These are phyloP conservation scores for Boletellus sp. DNA, from an alignment of 1,284 basidiomycete genomes.

Conservation along the genomic window DNA sequence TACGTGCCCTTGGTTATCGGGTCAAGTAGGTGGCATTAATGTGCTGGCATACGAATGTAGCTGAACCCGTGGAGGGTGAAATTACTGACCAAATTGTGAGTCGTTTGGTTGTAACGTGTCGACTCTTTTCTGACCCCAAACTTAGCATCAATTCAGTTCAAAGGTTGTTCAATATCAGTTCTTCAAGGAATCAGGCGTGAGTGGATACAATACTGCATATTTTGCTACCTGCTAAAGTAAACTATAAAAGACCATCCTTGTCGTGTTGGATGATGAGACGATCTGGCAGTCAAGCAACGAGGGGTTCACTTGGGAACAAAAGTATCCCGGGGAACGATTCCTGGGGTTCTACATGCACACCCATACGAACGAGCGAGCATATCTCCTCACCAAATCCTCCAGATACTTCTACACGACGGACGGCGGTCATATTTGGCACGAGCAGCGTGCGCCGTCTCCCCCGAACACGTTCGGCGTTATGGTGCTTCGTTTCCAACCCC, in stretches of 20 bases:
- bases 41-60: slow-evolving; percentile 32
- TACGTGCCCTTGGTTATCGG: slow-evolving; percentile 22
- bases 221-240: slow-evolving; percentile 7
- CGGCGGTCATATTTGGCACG: slow-evolving; percentile 74
- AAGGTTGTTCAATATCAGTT: slow-evolving; percentile 78
- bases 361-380: slow-evolving; percentile 79
- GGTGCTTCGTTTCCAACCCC: slow-evolving; percentile 86
- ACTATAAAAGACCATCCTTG: slow-evolving; percentile 68
- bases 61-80: slow-evolving; percentile 72
- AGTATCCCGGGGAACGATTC: slow-evolving; percentile 61
- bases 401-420: slow-evolving; percentile 82
- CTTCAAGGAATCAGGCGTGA: slow-evolving; percentile 70
- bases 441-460: slow-evolving; percentile 54
- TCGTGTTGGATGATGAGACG: slow-evolving; percentile 72
- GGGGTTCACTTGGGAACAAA: slow-evolving; percentile 85
- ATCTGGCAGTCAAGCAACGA: slow-evolving; percentile 96
- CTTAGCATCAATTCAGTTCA: slow-evolving; percentile 71
- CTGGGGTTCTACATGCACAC: slow-evolving; percentile 85
- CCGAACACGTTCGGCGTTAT: slow-evolving; percentile 81
- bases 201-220: slow-evolving; percentile 13
- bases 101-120: neutral
- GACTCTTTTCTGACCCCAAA: slow-evolving; percentile 10
- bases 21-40: slow-evolving; percentile 2
- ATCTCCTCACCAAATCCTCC: slow-evolving; percentile 74
- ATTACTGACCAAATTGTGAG: slow-evolving; percentile 64